phyloP scores from a whole-genome alignment of 2,329 filamentous ascomycete genomes.

The Clonostachys chloroleuca region DNA sequence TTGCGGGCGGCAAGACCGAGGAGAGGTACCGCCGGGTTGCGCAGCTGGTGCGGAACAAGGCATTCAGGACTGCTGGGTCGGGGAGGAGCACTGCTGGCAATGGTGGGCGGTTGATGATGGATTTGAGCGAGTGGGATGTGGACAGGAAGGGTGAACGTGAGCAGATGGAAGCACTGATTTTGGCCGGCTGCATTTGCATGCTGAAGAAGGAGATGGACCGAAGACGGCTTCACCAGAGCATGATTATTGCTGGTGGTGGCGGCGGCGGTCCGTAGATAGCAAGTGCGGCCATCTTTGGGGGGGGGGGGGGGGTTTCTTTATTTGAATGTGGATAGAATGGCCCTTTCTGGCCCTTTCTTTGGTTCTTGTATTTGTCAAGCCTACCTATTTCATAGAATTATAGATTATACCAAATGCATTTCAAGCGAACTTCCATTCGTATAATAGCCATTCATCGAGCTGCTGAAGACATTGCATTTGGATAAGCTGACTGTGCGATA shows the following conservation, averaged over 20 bases:
- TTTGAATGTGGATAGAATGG: too few species aligned
- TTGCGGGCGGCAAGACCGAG: constrained; percentile 16
- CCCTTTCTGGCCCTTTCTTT: background rate
- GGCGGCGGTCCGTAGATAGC: constrained; percentile 5
- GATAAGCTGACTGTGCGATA: too few species aligned
- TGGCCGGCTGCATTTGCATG: constrained; percentile 56
- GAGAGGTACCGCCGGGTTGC: constrained; percentile 28
- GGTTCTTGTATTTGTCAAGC: background rate
- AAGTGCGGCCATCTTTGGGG: background rate
- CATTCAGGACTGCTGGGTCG: constrained; percentile 32
- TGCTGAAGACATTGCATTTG: too few species aligned
- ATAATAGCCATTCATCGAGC: too few species aligned
- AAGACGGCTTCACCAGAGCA: constrained; percentile 44
- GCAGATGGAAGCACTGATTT: constrained; percentile 43
- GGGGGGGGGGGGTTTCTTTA: too few species aligned
- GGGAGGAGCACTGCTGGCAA: constrained; percentile 36
- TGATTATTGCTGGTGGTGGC: constrained; percentile 29
- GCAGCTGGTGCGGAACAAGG: constrained; percentile 34
- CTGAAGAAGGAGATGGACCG: constrained; percentile 63
- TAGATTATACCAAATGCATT: background rate
- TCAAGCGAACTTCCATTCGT: too few species aligned
- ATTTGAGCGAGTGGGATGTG: constrained; percentile 24
- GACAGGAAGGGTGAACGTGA: constrained; percentile 23
- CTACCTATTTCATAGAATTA: background rate
- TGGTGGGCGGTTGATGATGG: constrained; percentile 41